Conservation (phyloP, 441 rosid genomes). For the Macaranga tanarius region DNA sequence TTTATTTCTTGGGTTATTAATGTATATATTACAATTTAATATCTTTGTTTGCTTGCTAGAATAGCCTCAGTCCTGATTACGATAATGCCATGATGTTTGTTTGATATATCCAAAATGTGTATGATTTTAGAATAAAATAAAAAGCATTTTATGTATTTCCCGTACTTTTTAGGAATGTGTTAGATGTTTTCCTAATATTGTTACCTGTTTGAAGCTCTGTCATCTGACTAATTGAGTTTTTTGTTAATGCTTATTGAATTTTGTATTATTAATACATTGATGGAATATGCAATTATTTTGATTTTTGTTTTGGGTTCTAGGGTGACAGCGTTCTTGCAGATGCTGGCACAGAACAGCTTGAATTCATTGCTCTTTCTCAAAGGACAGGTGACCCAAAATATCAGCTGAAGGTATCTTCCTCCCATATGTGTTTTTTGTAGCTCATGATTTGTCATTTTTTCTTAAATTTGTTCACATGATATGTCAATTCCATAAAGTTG, state of each 20-base stretch:
- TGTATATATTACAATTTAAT: background rate
- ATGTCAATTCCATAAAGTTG: background rate
- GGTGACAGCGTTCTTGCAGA: slow-evolving; percentile 96
- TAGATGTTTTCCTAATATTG: background rate
- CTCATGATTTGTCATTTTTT: background rate
- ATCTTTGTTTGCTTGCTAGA: background rate
- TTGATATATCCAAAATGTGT: slow-evolving; percentile 5
- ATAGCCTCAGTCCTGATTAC: background rate
- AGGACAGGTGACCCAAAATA: slow-evolving; percentile 97
- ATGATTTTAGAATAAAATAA: background rate
- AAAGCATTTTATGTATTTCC: too few relatives aligned
- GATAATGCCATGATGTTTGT: background rate
- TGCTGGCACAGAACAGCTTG: slow-evolving; percentile 97
- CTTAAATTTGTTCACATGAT: background rate
- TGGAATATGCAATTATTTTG: slow-evolving; percentile 1
- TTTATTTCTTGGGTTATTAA: background rate
- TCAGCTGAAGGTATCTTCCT: slow-evolving; percentile 70
- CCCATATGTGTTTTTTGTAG: slow-evolving; percentile 4
- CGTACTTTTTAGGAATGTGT: background rate
- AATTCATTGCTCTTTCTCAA: slow-evolving; percentile 97
- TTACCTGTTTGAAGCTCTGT: background rate
- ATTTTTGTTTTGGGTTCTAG: slow-evolving; percentile 39
- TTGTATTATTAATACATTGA: background rate
- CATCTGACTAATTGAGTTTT: background rate
- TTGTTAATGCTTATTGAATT: background rate